Percentiles rank a stretch among this genome's conserved stretches.
These are phyloP conservation scores for Mycotypha africana DNA, from an alignment of 371 early-diverging fungal genomes.

Conservation along the genomic window DNA sequence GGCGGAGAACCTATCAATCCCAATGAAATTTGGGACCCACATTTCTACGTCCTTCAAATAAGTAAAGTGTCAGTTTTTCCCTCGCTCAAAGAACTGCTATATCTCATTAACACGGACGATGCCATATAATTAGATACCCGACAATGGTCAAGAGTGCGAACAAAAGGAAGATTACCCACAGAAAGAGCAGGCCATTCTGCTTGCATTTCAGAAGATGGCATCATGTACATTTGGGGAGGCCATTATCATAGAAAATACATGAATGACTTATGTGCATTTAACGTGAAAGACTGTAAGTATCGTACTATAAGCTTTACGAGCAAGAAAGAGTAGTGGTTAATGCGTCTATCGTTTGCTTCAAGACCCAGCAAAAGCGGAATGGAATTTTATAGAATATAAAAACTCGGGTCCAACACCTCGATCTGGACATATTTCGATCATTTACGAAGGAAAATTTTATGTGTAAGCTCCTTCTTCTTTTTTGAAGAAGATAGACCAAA, in stretches of 20 bases:
- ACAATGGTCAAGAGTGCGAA: conserved; percentile 42
- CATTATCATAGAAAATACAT: conserved; percentile 51
- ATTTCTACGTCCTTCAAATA: conserved; percentile 21
- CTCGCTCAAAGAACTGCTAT: no score
- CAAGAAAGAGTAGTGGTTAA: no score
- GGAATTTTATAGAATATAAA: conserved; percentile 33
- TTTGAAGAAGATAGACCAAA: neutral
- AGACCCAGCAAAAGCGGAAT: conserved; percentile 35
- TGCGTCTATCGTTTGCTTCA: neutral
- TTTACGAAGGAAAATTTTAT: conserved; percentile 41
- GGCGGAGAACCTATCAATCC: conserved; percentile 21
- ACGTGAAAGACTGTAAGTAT: conserved; percentile 46
- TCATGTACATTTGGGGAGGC: conserved; percentile 61
- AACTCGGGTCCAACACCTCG: conserved; percentile 41
- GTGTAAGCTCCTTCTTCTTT: conserved; percentile 43
- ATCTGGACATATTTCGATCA: conserved; percentile 44
- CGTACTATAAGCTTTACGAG: no score
- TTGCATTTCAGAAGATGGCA: conserved; percentile 46
- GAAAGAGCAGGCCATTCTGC: conserved; percentile 62
- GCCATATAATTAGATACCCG: conserved; percentile 29
- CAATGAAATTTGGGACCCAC: conserved; percentile 20
- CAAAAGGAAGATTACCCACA: conserved; percentile 47
- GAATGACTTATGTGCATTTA: conserved; percentile 58
- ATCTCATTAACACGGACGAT: conserved; percentile 12
- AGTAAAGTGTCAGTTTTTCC: conserved; percentile 15